Conservation (phyloP, 345 rosid species). For the Aquilaria malaccensis region DNA sequence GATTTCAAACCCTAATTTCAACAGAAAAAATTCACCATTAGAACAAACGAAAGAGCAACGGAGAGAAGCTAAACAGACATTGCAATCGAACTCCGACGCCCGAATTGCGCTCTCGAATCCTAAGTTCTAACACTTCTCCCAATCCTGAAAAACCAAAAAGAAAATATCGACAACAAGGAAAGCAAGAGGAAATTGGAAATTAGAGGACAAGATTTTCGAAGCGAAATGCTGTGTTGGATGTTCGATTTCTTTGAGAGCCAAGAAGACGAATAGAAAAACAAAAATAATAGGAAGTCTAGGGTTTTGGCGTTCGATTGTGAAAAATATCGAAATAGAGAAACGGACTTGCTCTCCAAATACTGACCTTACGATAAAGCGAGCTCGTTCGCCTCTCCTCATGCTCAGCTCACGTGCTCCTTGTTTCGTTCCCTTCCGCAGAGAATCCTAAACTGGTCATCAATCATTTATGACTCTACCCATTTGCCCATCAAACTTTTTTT, state of each 20-base stretch:
- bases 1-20: slow-evolving; percentile 40
- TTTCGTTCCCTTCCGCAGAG: too few species aligned
- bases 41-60: slow-evolving; percentile 16
- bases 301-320: too few species aligned
- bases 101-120: background rate
- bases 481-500: too few species aligned
- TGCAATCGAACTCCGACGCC: background rate
- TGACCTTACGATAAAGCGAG: too few species aligned
- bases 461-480: too few species aligned
- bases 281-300: too few species aligned
- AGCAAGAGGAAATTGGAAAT: slow-evolving; percentile 4
- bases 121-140: background rate
- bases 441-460: too few species aligned
- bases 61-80: slow-evolving; percentile 9
- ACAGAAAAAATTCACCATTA: slow-evolving; percentile 29
- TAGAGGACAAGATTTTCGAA: slow-evolving; percentile 10
- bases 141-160: slow-evolving; percentile 24
- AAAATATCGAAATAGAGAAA: too few species aligned
- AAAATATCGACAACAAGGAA: slow-evolving; percentile 2
- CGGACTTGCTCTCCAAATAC: too few species aligned
- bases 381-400: too few species aligned
- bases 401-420: too few species aligned
- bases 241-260: background rate
- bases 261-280: too few species aligned
- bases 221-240: background rate